These are phyloP conservation scores for Musa troglodytarum DNA, from an alignment of 176 grass and related monocot genomes.

Conservation along the genomic window DNA sequence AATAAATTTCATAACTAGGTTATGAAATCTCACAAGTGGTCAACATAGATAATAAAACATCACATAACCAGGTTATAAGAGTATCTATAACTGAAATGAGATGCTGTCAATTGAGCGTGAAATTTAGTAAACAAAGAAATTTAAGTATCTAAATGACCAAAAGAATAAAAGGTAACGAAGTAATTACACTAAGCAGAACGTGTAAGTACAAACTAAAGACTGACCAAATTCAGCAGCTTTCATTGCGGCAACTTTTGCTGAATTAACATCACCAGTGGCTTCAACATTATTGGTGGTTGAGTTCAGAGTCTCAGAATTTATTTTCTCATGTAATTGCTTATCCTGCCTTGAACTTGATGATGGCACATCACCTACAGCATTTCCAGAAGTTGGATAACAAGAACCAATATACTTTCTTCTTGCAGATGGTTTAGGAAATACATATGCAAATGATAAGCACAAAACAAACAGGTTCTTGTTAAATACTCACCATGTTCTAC, in stretches of 20 bases:
- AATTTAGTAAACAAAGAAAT: not conserved
- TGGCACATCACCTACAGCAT: no score
- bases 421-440: not conserved
- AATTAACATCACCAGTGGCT: slow-evolving; percentile 38
- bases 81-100: not conserved
- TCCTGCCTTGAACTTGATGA: no score
- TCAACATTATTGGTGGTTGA: slow-evolving; percentile 11
- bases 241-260: slow-evolving; percentile 83
- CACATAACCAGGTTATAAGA: not conserved
- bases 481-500: not conserved
- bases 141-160: not conserved
- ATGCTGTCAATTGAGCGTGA: not conserved
- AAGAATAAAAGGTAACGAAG: no score
- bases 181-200: no score
- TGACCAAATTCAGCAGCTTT: slow-evolving; percentile 90
- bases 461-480: not conserved
- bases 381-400: slow-evolving; percentile 10
- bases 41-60: not conserved
- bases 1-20: no score
- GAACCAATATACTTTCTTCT: not conserved
- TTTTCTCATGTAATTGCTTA: slow-evolving; percentile 14
- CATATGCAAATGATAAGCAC: not conserved
- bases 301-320: not conserved
- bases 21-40: no score
- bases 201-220: not conserved